Evolutionary conservation across 2,329 filamentous ascomycete genomes (phyloP).

Genomic region (Colletotrichum noveboracense): DNA sequence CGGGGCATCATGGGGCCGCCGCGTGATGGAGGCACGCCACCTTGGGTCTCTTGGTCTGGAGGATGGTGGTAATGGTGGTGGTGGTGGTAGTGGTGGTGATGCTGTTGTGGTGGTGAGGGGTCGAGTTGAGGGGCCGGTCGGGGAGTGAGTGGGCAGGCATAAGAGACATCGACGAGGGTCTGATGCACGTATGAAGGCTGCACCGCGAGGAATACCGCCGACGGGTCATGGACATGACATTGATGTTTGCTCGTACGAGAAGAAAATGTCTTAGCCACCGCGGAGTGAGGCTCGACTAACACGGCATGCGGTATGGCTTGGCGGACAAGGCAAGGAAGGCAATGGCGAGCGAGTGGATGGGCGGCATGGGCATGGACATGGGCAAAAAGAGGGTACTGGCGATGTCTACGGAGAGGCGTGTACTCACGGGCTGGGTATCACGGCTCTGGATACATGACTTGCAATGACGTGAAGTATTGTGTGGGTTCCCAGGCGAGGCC

Average conservation of each 20-base stretch:
- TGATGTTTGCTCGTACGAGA: conserved; percentile 14
- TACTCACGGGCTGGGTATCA: not conserved
- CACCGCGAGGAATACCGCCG: not conserved
- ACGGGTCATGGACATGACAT: not conserved
- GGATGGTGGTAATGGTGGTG: not conserved
- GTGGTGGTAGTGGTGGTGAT: not conserved
- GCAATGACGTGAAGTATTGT: not conserved
- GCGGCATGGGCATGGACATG: not conserved
- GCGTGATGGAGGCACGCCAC: conserved; percentile 19
- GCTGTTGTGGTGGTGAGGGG: not conserved
- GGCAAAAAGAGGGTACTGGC: not conserved
- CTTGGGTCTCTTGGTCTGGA: not conserved
- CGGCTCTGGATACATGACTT: not conserved
- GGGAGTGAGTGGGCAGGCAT: not conserved
- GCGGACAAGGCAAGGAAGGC: not conserved
- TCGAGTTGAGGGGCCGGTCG: not conserved
- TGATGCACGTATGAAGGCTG: not conserved
- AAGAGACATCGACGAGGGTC: not conserved
- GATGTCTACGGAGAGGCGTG: not conserved
- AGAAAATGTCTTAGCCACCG: conserved; percentile 4
- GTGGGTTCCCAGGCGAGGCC: not conserved
- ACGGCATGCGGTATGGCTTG: conserved; percentile 1
- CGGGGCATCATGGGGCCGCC: conserved; percentile 11
- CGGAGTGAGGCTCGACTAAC: conserved; percentile 8
- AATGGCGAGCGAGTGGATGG: not conserved